Evolutionary conservation across 106 monocot genomes (phyloP).

Genomic region (Dactylorhiza incarnata): DNA sequence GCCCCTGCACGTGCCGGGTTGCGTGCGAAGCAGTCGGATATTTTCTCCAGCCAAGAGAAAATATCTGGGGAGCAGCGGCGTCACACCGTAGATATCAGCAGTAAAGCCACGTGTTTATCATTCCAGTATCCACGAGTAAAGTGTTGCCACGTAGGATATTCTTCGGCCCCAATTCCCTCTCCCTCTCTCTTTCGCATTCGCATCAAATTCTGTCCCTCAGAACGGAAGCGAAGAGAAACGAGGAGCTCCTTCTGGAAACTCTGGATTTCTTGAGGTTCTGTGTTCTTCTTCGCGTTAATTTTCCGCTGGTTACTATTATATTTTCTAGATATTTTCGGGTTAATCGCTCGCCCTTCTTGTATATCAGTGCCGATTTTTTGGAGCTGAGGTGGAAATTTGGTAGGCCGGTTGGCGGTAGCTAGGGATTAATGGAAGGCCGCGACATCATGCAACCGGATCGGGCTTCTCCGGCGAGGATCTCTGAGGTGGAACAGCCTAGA

Average conservation of each 20-base stretch:
- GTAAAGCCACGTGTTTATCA: not conserved
- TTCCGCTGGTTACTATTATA: not conserved
- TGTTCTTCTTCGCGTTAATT: not conserved
- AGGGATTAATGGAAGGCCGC: not conserved
- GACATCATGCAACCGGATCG: not conserved
- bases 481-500: not conserved
- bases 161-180: not conserved
- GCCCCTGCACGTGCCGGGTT: not conserved
- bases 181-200: not conserved
- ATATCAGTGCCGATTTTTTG: not conserved
- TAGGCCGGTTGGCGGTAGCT: not conserved
- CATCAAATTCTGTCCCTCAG: not conserved
- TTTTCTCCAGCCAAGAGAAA: not conserved
- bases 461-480: not conserved
- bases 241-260: not conserved
- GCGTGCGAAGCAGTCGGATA: not conserved
- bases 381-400: not conserved
- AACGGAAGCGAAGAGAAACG: not conserved
- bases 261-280: slow-evolving; percentile 9
- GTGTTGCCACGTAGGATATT: not conserved
- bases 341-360: not conserved
- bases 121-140: not conserved
- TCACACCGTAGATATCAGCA: not conserved
- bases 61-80: not conserved
- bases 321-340: not conserved